Conservation (phyloP, 2,329 filamentous ascomycete genomes). For the Orbilia javanica region DNA sequence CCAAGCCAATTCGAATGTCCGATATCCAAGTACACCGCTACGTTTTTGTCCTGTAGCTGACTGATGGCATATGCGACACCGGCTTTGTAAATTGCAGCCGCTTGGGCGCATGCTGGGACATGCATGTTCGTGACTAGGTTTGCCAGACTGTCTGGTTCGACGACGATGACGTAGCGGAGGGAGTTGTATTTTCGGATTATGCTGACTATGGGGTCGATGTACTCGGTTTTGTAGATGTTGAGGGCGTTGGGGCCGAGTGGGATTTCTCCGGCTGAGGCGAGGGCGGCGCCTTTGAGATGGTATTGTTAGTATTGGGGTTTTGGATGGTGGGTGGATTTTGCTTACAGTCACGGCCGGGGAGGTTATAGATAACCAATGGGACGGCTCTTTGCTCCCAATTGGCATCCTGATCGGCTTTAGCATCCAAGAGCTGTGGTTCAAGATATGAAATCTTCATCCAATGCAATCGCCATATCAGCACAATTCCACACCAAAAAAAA, state of each 20-base stretch:
- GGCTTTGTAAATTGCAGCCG: constrained; percentile 65
- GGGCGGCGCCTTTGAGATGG: constrained; percentile 65
- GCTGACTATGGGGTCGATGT: constrained; percentile 70
- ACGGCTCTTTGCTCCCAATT: constrained; percentile 66
- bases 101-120: constrained; percentile 65
- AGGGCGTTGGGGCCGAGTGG: constrained; percentile 68
- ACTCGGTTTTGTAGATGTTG: constrained; percentile 69
- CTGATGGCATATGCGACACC: constrained; percentile 67
- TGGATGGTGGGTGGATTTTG: too few relatives aligned
- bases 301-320: background rate
- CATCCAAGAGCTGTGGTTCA: constrained; percentile 63
- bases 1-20: constrained; percentile 68
- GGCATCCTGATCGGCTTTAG: constrained; percentile 64
- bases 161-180: constrained; percentile 65
- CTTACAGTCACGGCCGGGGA: constrained; percentile 67
- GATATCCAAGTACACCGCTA: constrained; percentile 66
- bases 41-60: constrained; percentile 65
- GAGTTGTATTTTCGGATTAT: constrained; percentile 62
- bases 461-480: constrained; percentile 9
- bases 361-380: constrained; percentile 67
- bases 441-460: constrained; percentile 38
- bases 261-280: constrained; percentile 72
- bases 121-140: constrained; percentile 67
- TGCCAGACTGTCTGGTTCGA: constrained; percentile 68
- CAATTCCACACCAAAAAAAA: background rate